Evolutionary conservation across 2,329 filamentous ascomycete species (phyloP).

Genomic region (Beauveria rudraprayagi): DNA sequence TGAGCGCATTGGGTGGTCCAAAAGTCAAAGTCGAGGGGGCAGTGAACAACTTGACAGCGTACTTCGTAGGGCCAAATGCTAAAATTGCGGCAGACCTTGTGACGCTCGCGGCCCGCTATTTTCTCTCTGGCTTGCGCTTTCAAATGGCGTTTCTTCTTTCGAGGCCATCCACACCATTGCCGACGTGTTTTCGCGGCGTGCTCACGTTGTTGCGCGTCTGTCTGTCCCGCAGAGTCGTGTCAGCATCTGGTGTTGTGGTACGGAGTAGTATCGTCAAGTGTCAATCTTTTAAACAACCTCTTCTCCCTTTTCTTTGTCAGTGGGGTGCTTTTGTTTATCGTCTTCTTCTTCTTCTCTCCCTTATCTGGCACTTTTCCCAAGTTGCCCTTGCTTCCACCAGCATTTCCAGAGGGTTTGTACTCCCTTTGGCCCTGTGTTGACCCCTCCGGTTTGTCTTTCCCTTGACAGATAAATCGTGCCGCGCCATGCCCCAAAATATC

Average conservation of each 20-base stretch:
- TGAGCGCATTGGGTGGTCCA: slow-evolving; percentile 21
- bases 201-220: background rate
- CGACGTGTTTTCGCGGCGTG: background rate
- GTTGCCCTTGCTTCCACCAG: too few species aligned
- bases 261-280: too few species aligned
- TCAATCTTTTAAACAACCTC: too few species aligned
- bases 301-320: too few species aligned
- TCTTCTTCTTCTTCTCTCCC: too few species aligned
- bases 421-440: too few species aligned
- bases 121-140: background rate
- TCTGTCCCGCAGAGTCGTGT: too few species aligned
- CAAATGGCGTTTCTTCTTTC: background rate
- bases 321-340: too few species aligned
- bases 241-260: too few species aligned
- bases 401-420: too few species aligned
- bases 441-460: background rate
- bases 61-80: background rate
- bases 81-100: slow-evolving; percentile 9
- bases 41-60: too few species aligned
- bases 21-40: slow-evolving; percentile 7
- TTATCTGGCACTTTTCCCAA: too few species aligned
- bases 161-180: background rate
- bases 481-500: background rate
- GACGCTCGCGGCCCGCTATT: slow-evolving; percentile 9
- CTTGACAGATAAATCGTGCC: background rate